Conservation (phyloP, 139 green algal genomes). For the Chlamydomonas sp. region DNA sequence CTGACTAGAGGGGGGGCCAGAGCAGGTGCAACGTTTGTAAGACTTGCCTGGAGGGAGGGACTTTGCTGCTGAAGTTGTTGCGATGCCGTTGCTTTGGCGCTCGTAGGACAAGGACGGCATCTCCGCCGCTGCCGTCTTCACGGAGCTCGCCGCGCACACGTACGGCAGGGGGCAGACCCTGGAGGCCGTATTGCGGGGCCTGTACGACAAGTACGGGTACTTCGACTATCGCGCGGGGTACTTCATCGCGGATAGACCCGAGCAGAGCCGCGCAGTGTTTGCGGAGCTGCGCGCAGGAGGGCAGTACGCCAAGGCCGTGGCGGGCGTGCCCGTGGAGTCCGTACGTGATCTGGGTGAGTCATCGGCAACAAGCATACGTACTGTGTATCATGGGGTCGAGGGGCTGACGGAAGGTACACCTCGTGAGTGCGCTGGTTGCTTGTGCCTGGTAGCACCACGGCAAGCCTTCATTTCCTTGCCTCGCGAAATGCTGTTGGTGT, state of each 20-base stretch:
- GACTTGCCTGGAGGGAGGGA: neutral
- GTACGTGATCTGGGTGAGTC: conserved; percentile 43
- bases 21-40: neutral
- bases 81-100: neutral
- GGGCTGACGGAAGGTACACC: neutral
- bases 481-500: neutral
- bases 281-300: conserved; percentile 45
- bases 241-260: conserved; percentile 67
- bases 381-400: neutral
- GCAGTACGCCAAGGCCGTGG: neutral
- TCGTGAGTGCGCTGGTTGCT: neutral
- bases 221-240: conserved; percentile 68
- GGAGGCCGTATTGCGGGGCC: conserved; percentile 33
- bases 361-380: neutral
- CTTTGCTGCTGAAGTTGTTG: neutral
- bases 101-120: conserved; percentile 81
- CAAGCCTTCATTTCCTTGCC: neutral
- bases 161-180: conserved; percentile 34
- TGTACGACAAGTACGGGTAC: conserved; percentile 64
- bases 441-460: neutral
- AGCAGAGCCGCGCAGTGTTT: conserved; percentile 65
- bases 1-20: neutral
- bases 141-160: conserved; percentile 64
- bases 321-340: conserved; percentile 1
- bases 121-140: conserved; percentile 72